Base-by-base conservation (phyloP, 495 filamentous ascomycete genomes). In the Penicillium steckii region DNA sequence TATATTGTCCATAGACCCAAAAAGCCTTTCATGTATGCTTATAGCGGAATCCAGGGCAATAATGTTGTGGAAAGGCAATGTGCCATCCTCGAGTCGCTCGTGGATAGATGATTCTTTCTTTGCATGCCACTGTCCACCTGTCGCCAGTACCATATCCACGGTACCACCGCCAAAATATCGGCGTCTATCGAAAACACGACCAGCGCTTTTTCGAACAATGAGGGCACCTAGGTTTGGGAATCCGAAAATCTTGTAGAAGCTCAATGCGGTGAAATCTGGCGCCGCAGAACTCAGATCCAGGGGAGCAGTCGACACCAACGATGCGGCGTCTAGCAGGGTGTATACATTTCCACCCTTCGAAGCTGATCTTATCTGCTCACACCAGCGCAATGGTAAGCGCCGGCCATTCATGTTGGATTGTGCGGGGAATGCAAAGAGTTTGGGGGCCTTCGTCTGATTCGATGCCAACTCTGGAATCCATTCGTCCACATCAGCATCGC, bases 191-290 rank as follows among this genome's bases (percentile, higher is more conserved):
- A 96, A 82, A 1, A 87, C 72, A 19, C 71, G 61, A 1, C 77
- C 82, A n/a, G 86, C 78, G 27, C 76, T 76, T 53, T 90, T 90
- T 35, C 87, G 80, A 8, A 97, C 85, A 46, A 97, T 87, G 64
- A 97, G 72, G 3, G 86, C 93, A 6, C 93, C 93, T 0, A 97
- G 71, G 61, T 97, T 90, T 0, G 93, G 93, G 59, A 96, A 96
- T 4, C 93, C 93, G 65, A 97, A 97, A 19, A 97, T 94, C 68
- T 97, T 97, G 69, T 96, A 95, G 59, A 97, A 91, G 73, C 90
- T 95, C 19, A 97, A 64, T 0, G 88, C 90, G 4, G 85, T 90
- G 55, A 96, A 97, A 59, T 97, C 93, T 0, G 93, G 90, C 1
- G 88, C 86, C 1, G 61, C 60, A 56, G 86, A 66, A 45, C 83